phyloP scores from a whole-genome alignment of 306 rosid genomes.

The Quercus engelmannii region DNA sequence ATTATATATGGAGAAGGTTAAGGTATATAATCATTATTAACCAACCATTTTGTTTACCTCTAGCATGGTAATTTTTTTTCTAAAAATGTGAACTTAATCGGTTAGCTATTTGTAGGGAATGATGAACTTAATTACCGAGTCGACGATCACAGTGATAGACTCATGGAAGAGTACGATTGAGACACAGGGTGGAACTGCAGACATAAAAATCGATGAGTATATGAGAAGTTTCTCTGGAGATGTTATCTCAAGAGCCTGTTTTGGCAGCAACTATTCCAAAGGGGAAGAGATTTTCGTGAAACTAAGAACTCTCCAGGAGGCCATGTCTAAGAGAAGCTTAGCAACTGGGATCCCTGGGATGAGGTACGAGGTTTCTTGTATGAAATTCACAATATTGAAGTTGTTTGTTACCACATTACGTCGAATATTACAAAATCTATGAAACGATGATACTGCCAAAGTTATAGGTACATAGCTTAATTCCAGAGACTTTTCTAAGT shows the following conservation, averaged over 20 bases:
- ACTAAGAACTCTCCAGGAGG: slow-evolving; percentile 12
- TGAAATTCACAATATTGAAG: neutral
- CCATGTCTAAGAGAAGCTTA: slow-evolving; percentile 4
- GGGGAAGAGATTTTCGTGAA: slow-evolving; percentile 23
- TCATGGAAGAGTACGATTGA: slow-evolving; percentile 17
- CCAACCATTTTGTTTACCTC: neutral
- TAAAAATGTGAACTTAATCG: neutral
- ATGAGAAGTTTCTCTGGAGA: slow-evolving; percentile 27
- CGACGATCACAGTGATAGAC: slow-evolving; percentile 17
- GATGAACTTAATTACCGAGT: slow-evolving; percentile 20
- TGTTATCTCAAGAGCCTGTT: slow-evolving; percentile 39
- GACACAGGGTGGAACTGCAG: slow-evolving; percentile 13
- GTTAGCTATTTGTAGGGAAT: slow-evolving; percentile 15
- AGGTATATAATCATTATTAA: slow-evolving; percentile 24
- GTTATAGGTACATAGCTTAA: too few relatives aligned
- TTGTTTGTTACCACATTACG: too few relatives aligned
- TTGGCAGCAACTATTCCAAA: slow-evolving; percentile 29
- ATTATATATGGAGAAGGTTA: slow-evolving; percentile 46
- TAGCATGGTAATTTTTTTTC: neutral
- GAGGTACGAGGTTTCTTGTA: slow-evolving; percentile 11
- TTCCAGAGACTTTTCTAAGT: too few relatives aligned
- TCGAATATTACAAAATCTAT: too few relatives aligned
- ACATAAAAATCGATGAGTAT: slow-evolving; percentile 25
- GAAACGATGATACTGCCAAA: neutral
- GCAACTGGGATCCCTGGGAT: slow-evolving; percentile 15